phyloP scores from a whole-genome alignment of 1,284 basidiomycete species.

The Naganishia liquefaciens region DNA sequence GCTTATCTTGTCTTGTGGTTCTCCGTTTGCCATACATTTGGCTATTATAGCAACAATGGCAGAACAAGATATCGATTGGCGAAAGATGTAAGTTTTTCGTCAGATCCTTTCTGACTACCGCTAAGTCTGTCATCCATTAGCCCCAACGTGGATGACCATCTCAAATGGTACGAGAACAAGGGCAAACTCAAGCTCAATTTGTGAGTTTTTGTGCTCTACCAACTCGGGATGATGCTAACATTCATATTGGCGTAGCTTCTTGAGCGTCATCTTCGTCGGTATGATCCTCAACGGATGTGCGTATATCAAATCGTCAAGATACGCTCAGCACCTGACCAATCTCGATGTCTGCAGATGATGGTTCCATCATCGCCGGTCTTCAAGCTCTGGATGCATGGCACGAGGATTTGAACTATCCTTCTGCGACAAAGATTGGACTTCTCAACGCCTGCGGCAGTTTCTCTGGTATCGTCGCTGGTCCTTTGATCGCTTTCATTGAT shows the following conservation, averaged over 20 bases:
- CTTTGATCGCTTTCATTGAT: slow-evolving; percentile 52
- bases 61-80: slow-evolving; percentile 46
- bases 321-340: slow-evolving; percentile 18
- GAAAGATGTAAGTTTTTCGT: slow-evolving; percentile 46
- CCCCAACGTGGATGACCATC: slow-evolving; percentile 48
- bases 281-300: slow-evolving; percentile 54
- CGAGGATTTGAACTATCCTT: slow-evolving; percentile 47
- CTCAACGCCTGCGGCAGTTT: slow-evolving; percentile 51
- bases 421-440: slow-evolving; percentile 45
- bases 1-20: slow-evolving; percentile 16
- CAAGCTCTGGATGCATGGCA: slow-evolving; percentile 53
- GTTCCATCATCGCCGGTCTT: slow-evolving; percentile 52
- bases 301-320: slow-evolving; percentile 27
- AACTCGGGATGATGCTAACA: slow-evolving; percentile 16
- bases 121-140: slow-evolving; percentile 33
- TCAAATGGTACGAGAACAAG: slow-evolving; percentile 51
- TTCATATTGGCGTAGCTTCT: slow-evolving; percentile 40
- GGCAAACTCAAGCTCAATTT: slow-evolving; percentile 55
- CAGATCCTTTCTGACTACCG: background rate
- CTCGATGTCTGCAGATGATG: slow-evolving; percentile 46
- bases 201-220: slow-evolving; percentile 37
- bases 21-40: background rate
- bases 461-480: slow-evolving; percentile 51
- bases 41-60: slow-evolving; percentile 4
- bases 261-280: slow-evolving; percentile 54